A percentile compares a stretch with the other conserved stretches of the same genome.
Conservation (phyloP, 2,329 filamentous ascomycete genomes). For the Penicillium sp. region DNA sequence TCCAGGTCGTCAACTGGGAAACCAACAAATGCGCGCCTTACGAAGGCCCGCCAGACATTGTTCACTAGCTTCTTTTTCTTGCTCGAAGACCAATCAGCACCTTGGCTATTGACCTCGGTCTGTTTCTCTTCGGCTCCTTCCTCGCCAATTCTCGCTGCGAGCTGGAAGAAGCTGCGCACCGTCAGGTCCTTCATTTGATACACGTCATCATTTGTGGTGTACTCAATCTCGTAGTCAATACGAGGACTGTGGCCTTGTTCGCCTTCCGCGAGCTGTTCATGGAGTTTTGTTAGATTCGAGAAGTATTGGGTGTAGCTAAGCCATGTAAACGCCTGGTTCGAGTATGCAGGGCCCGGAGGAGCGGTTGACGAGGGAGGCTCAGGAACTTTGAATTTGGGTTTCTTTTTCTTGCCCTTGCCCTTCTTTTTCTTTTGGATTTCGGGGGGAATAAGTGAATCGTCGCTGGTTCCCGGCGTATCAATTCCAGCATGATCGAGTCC, state of each 20-base stretch:
- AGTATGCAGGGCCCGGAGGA: slow-evolving; percentile 85
- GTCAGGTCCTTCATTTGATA: slow-evolving; percentile 81
- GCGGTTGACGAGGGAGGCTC: slow-evolving; percentile 67
- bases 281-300: slow-evolving; percentile 87
- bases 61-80: slow-evolving; percentile 45
- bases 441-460: background rate
- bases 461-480: background rate
- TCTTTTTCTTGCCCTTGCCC: slow-evolving; percentile 48
- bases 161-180: slow-evolving; percentile 71
- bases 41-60: slow-evolving; percentile 73
- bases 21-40: slow-evolving; percentile 74
- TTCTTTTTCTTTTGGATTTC: slow-evolving; percentile 36
- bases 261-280: slow-evolving; percentile 63
- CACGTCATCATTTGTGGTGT: slow-evolving; percentile 73
- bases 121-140: slow-evolving; percentile 20
- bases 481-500: background rate
- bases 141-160: slow-evolving; percentile 75
- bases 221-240: slow-evolving; percentile 79
- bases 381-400: slow-evolving; percentile 65
- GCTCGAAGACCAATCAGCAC: slow-evolving; percentile 23
- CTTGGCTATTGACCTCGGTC: slow-evolving; percentile 7
- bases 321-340: slow-evolving; percentile 74
- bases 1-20: slow-evolving; percentile 66
- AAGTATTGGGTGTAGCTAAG: slow-evolving; percentile 86
- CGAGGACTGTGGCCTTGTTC: slow-evolving; percentile 54